Percentiles rank a stretch among this genome's conserved stretches.
Conservation (phyloP, 495 filamentous ascomycete genomes). For the Acidiella bohemica region DNA sequence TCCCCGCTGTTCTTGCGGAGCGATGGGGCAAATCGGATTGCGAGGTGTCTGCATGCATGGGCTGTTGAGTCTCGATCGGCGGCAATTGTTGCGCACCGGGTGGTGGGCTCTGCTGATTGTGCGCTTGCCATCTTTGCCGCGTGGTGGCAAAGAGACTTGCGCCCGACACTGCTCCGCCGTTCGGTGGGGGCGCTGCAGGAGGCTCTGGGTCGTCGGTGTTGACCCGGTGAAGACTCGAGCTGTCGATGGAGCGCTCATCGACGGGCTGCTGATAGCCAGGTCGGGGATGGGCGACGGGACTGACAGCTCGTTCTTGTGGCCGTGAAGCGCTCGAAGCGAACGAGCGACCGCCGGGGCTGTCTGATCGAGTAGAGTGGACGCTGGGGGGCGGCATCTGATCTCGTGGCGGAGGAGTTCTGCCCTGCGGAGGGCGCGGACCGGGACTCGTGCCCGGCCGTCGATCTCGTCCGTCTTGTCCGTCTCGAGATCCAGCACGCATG, state of each 20-base stretch:
- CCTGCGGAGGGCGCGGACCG: conserved; percentile 2
- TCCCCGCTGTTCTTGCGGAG: too few relatives aligned
- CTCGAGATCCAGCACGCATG: too few relatives aligned
- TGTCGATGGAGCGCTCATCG: neutral
- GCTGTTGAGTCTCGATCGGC: conserved; percentile 8
- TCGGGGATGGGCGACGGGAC: neutral
- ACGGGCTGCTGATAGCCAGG: neutral
- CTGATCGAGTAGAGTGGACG: neutral
- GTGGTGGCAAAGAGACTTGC: conserved; percentile 8
- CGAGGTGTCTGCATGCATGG: too few relatives aligned
- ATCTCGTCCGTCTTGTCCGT: too few relatives aligned
- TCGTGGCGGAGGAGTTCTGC: neutral
- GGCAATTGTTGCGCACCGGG: conserved; percentile 7
- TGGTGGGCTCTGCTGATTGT: neutral
- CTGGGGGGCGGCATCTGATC: conserved; percentile 2
- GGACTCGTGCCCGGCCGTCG: conserved; percentile 11
- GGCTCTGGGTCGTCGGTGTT: too few relatives aligned
- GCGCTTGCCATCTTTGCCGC: conserved; percentile 8
- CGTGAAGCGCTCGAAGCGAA: conserved; percentile 17
- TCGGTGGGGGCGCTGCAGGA: neutral
- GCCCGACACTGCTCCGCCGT: neutral
- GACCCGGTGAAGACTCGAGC: neutral
- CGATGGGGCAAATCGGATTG: too few relatives aligned
- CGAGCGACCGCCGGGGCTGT: conserved; percentile 1
- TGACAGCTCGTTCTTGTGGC: conserved; percentile 21